These are phyloP conservation scores for Arthrobotrys iridis DNA, from an alignment of 2,329 filamentous ascomycete genomes.

Conservation along the genomic window DNA sequence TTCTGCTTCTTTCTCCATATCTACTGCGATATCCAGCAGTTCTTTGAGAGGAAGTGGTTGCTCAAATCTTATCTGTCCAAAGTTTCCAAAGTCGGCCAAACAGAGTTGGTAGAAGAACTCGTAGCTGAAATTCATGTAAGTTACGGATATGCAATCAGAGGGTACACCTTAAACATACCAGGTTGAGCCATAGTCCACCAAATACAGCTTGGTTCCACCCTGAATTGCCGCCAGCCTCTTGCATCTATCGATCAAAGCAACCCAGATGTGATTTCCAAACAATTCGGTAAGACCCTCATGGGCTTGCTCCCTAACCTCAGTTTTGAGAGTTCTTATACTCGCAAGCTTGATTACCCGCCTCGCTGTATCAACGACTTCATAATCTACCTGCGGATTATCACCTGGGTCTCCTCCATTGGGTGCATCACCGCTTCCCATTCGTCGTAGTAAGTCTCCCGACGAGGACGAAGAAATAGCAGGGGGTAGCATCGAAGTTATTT, in stretches of 20 bases:
- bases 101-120: slow-evolving; percentile 97
- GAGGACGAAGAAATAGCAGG: slow-evolving; percentile 64
- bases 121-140: slow-evolving; percentile 61
- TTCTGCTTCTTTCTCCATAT: slow-evolving; percentile 71
- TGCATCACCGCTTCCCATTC: slow-evolving; percentile 57
- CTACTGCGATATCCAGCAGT: slow-evolving; percentile 77
- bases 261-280: slow-evolving; percentile 87
- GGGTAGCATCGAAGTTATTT: slow-evolving; percentile 96
- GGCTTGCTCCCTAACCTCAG: slow-evolving; percentile 80
- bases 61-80: slow-evolving; percentile 81
- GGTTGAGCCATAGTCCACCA: slow-evolving; percentile 90
- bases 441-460: slow-evolving; percentile 58
- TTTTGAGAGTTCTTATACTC: slow-evolving; percentile 86
- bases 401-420: slow-evolving; percentile 13
- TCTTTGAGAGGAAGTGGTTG: slow-evolving; percentile 77
- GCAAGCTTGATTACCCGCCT: slow-evolving; percentile 65
- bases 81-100: slow-evolving; percentile 94
- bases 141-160: background rate
- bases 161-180: slow-evolving; percentile 61
- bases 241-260: slow-evolving; percentile 87
- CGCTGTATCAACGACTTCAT: slow-evolving; percentile 72
- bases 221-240: slow-evolving; percentile 92
- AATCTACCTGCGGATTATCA: slow-evolving; percentile 64
- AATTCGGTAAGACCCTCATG: slow-evolving; percentile 88
- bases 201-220: slow-evolving; percentile 87